Evolutionary conservation across 768 basidiomycete species (phyloP), one percentile per base, ranked within the genome.

Genomic region (Russula griseocarnosa): DNA sequence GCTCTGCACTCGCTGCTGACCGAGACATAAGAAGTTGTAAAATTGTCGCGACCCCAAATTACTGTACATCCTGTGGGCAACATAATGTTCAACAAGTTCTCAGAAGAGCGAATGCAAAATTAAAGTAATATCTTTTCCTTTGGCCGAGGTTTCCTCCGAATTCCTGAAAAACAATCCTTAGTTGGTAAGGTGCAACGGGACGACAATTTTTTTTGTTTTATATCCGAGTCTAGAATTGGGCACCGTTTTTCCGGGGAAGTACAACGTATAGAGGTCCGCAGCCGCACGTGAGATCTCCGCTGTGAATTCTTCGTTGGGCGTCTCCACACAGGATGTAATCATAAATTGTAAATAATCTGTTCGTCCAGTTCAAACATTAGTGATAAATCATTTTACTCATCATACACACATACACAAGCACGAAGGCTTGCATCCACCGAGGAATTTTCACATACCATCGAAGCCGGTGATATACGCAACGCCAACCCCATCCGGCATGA

Each of bases 401-500:
- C n/a, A n/a, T n/a, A n/a, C n/a, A n/a, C n/a, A n/a, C 51, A 14
- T 10, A 22, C 18, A 32, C 32, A 32, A 32, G 20, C 20, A 9
- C 7, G 5, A 36, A n/a, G n/a, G 36, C 13, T 36, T 36, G 36
- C 11, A 32, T 32, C 32, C 7, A 32, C 8, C 32, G n/a, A 20
- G 8, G n/a, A n/a, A n/a, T n/a, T 26, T 16, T 8, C 42, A 73
- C 82, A 60, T 62, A 87, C 88, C 86, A 67, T 90, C 84, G 70
- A 84, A 88, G 46, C 91, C 90, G n/a, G 94, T 94, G 83, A 93
- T 87, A 72, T 98, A 98, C 16, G 93, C 89, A 34, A 98, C 88
- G 36, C 95, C 95, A 71, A 95, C 97, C 1, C 95, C 95, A 67
- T 97, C 87, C 1, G 91, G 87, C 28, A 96, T 92, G 52, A 98